Evolutionary conservation across 1,284 basidiomycete species (phyloP).

Genomic region (Puccinia polysora): DNA sequence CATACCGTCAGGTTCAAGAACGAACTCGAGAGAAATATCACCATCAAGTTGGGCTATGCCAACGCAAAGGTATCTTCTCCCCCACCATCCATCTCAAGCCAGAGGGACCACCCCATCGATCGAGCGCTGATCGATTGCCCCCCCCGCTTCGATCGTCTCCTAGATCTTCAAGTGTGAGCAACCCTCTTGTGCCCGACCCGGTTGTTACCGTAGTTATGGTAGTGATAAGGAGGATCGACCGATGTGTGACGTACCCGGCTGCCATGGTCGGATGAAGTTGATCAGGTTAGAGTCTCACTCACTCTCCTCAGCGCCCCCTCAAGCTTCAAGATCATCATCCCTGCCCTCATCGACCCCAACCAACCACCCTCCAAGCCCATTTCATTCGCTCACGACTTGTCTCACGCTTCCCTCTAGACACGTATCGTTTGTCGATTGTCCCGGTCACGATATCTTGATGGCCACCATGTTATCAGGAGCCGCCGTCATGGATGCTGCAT

Average conservation of each 20-base stretch:
- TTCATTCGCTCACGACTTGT: not conserved
- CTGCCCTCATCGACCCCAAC: conserved; percentile 45
- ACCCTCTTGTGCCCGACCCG: conserved; percentile 82
- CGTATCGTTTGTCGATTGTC: conserved; percentile 55
- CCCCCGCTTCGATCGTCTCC: not conserved
- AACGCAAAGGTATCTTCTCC: conserved; percentile 79
- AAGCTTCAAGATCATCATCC: conserved; percentile 16
- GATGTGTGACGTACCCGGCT: conserved; percentile 86
- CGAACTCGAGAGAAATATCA: conserved; percentile 95
- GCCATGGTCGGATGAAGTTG: conserved; percentile 82
- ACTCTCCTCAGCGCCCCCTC: conserved; percentile 15
- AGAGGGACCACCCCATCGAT: too few species aligned
- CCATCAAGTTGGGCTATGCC: conserved; percentile 96
- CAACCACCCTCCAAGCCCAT: conserved; percentile 61
- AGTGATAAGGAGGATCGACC: conserved; percentile 91
- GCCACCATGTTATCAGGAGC: conserved; percentile 99
- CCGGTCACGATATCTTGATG: conserved; percentile 69
- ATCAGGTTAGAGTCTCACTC: conserved; percentile 62
- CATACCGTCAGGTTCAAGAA: conserved; percentile 99
- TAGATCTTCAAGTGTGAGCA: conserved; percentile 98
- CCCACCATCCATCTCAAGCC: not conserved
- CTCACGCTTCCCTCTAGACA: conserved; percentile 44
- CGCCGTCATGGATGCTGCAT: conserved; percentile 95
- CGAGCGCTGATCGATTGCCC: not conserved
- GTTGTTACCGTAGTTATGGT: conserved; percentile 87